A percentile compares a stretch with the other conserved stretches of the same genome.
Evolutionary conservation across 305 asterid genomes (phyloP).

Genomic region (Fraxinus latifolia): DNA sequence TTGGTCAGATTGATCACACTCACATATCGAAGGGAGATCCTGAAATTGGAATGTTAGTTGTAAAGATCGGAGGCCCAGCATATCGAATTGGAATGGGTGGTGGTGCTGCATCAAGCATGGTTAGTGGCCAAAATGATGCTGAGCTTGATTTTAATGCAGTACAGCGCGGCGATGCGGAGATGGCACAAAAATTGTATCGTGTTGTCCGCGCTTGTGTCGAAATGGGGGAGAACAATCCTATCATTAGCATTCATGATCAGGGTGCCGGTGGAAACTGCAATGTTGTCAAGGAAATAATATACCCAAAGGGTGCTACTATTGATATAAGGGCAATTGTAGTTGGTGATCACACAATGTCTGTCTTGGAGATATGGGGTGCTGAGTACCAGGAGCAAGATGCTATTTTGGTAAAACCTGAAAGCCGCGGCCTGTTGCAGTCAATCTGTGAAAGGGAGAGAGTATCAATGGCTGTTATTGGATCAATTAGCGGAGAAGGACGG

Average conservation of each 20-base stretch:
- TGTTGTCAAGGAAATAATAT: conserved; percentile 88
- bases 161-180: conserved; percentile 99
- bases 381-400: conserved; percentile 99
- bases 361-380: conserved; percentile 98
- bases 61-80: conserved; percentile 96
- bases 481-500: conserved; percentile 80
- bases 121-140: conserved; percentile 89
- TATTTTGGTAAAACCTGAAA: conserved; percentile 84
- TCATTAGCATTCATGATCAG: conserved; percentile 91
- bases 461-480: conserved; percentile 88
- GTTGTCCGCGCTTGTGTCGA: conserved; percentile 89
- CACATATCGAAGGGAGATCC: conserved; percentile 89
- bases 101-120: conserved; percentile 99
- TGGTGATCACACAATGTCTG: conserved; percentile 90
- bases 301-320: conserved; percentile 83
- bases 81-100: conserved; percentile 99
- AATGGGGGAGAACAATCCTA: conserved; percentile 81
- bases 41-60: conserved; percentile 88
- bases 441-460: conserved; percentile 87
- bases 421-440: conserved; percentile 53
- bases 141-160: conserved; percentile 95
- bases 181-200: conserved; percentile 86
- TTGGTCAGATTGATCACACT: conserved; percentile 84
- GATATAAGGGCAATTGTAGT: conserved; percentile 88
- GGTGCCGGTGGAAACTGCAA: conserved; percentile 99